Evolutionary conservation across 225 moss, liverwort and hornwort species (phyloP).

Genomic region (Neckera pumila): DNA sequence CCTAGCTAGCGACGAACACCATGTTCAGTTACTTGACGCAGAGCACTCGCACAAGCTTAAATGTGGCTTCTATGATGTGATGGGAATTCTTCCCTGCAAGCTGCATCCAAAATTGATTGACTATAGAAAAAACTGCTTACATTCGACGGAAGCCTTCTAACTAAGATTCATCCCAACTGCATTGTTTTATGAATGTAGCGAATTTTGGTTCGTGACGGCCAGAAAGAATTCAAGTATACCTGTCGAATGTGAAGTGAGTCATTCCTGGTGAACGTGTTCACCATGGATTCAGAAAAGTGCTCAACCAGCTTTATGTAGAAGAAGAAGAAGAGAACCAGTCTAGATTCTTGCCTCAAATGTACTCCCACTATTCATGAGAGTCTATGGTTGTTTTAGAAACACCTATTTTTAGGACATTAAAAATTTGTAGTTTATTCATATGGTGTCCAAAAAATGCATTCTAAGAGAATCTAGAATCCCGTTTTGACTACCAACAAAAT

Average conservation of each 20-base stretch:
- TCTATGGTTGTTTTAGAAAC: too few relatives aligned
- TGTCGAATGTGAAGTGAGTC: slow-evolving; percentile 77
- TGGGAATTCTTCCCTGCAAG: slow-evolving; percentile 75
- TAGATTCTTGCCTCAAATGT: too few relatives aligned
- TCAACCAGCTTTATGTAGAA: slow-evolving; percentile 55
- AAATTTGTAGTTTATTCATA: too few relatives aligned
- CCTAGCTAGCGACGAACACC: slow-evolving; percentile 59
- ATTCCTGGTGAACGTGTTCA: slow-evolving; percentile 50
- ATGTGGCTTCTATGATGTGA: slow-evolving; percentile 67
- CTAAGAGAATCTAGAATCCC: too few relatives aligned
- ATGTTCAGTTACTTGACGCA: slow-evolving; percentile 65
- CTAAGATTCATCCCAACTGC: background rate
- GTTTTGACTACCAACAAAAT: too few relatives aligned
- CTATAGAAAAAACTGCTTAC: background rate
- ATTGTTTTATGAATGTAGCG: background rate
- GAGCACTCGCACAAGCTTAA: slow-evolving; percentile 74
- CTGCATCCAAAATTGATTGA: slow-evolving; percentile 10
- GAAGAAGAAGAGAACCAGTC: background rate
- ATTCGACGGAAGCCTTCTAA: background rate
- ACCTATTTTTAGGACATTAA: too few relatives aligned
- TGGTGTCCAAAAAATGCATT: too few relatives aligned
- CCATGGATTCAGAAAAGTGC: slow-evolving; percentile 72
- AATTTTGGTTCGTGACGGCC: background rate
- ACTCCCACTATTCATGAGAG: too few relatives aligned
- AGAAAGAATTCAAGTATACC: background rate